Conservation (phyloP, 2,329 filamentous ascomycete genomes). For the Stachybotrys elegans region DNA sequence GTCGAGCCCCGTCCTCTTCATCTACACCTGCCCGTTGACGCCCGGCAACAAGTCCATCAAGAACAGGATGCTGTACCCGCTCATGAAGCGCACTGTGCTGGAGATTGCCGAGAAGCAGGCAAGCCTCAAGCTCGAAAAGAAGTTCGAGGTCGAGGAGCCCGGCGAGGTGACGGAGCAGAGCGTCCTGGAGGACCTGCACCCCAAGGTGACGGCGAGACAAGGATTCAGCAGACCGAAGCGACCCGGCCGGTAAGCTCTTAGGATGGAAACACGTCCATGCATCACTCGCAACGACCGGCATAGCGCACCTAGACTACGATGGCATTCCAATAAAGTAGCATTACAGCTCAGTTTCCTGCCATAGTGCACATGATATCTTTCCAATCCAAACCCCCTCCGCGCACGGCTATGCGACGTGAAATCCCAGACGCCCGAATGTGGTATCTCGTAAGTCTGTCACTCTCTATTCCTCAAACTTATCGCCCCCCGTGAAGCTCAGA, state of each 20-base stretch:
- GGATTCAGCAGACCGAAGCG: slow-evolving; percentile 75
- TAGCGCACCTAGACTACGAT: no score
- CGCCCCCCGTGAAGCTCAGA: slow-evolving; percentile 52
- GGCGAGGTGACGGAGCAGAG: slow-evolving; percentile 64
- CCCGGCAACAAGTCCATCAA: slow-evolving; percentile 66
- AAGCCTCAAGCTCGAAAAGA: slow-evolving; percentile 63
- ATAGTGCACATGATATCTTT: no score
- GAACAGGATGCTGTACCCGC: slow-evolving; percentile 79
- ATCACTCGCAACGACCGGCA: no score
- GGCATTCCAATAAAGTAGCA: no score
- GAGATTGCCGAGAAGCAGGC: slow-evolving; percentile 61
- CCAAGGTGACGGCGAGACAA: slow-evolving; percentile 59
- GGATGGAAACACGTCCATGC: no score
- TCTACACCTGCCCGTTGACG: slow-evolving; percentile 73
- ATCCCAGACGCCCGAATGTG: no score
- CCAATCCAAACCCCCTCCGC: no score
- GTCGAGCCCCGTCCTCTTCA: slow-evolving; percentile 63
- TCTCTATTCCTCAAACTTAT: slow-evolving; percentile 66
- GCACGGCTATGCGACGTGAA: no score
- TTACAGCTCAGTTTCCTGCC: no score
- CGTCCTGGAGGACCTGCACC: slow-evolving; percentile 63
- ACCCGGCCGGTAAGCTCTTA: slow-evolving; percentile 64
- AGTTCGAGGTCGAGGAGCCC: slow-evolving; percentile 62
- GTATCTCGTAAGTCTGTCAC: no score
- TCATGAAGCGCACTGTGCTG: slow-evolving; percentile 63